A percentile compares a stretch with the other conserved stretches of the same genome.
phyloP scores from a whole-genome alignment of 1,139 yeast species.

The Meyerozyma carpophila region DNA sequence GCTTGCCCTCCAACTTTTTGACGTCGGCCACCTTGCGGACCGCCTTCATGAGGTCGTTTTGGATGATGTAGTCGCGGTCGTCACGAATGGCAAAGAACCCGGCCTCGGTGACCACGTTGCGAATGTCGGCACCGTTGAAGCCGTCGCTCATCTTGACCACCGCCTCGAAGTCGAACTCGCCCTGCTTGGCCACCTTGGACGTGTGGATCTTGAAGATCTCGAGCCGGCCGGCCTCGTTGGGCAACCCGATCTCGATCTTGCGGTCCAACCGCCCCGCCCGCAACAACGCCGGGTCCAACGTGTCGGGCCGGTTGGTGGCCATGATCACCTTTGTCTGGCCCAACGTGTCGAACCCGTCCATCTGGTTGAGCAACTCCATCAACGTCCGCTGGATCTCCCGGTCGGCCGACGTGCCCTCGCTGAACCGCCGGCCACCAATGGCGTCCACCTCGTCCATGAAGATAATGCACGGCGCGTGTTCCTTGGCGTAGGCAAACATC shows the following conservation, averaged over 20 bases:
- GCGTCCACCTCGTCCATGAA: slow-evolving; percentile 99
- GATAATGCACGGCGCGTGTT: slow-evolving; percentile 97
- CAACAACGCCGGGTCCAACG: slow-evolving; percentile 95
- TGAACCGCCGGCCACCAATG: slow-evolving; percentile 96
- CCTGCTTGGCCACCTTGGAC: slow-evolving; percentile 77
- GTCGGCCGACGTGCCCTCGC: slow-evolving; percentile 98
- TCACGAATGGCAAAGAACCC: slow-evolving; percentile 98
- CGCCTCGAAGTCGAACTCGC: slow-evolving; percentile 96
- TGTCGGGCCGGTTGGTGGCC: slow-evolving; percentile 99
- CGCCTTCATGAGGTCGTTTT: slow-evolving; percentile 94
- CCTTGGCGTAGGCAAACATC: slow-evolving; percentile 97
- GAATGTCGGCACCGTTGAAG: slow-evolving; percentile 97
- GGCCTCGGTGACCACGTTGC: slow-evolving; percentile 98
- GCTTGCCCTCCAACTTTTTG: slow-evolving; percentile 93
- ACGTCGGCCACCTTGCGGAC: slow-evolving; percentile 96
- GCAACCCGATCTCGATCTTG: slow-evolving; percentile 92
- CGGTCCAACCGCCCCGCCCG: slow-evolving; percentile 99
- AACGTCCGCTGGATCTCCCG: slow-evolving; percentile 98
- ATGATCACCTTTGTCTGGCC: slow-evolving; percentile 97
- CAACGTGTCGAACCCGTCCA: slow-evolving; percentile 97
- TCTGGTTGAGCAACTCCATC: slow-evolving; percentile 95
- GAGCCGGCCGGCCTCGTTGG: slow-evolving; percentile 93
- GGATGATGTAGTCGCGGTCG: slow-evolving; percentile 90
- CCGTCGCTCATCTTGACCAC: slow-evolving; percentile 98
- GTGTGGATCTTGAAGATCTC: slow-evolving; percentile 96